These are phyloP conservation scores for Incumbomyces delicatus DNA, from an alignment of 2,329 filamentous ascomycete genomes.

Conservation along the genomic window DNA sequence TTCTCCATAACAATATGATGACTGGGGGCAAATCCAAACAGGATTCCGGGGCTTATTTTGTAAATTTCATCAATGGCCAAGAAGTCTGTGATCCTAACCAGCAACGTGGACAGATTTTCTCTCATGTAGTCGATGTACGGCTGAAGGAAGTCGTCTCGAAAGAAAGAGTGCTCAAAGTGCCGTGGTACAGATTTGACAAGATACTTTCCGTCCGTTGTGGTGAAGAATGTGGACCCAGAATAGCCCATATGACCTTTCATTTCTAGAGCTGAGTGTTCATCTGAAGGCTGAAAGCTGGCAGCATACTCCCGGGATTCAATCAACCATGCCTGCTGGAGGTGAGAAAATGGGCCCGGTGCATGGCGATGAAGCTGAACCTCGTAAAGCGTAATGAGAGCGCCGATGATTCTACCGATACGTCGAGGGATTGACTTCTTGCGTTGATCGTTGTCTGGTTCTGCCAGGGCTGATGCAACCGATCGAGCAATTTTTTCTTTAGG, in stretches of 20 bases:
- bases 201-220: constrained; percentile 55
- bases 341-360: constrained; percentile 40
- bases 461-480: not conserved
- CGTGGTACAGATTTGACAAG: constrained; percentile 63
- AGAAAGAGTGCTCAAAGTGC: constrained; percentile 61
- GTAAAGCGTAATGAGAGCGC: constrained; percentile 39
- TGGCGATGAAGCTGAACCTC: constrained; percentile 40
- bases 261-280: constrained; percentile 29
- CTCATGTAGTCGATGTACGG: constrained; percentile 58
- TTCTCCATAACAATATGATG: constrained; percentile 76
- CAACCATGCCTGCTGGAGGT: constrained; percentile 44
- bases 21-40: constrained; percentile 52
- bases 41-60: constrained; percentile 45
- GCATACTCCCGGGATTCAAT: constrained; percentile 47
- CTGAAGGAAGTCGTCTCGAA: constrained; percentile 54
- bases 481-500: constrained; percentile 1
- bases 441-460: not conserved
- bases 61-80: constrained; percentile 32
- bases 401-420: constrained; percentile 23
- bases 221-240: constrained; percentile 51
- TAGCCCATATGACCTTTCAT: constrained; percentile 56
- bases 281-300: constrained; percentile 41
- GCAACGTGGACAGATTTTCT: constrained; percentile 48
- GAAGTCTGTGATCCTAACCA: constrained; percentile 64
- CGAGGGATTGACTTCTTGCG: too few relatives aligned